Evolutionary conservation across 306 rosid species (phyloP).

Genomic region (Dalbergia cochinchinensis): DNA sequence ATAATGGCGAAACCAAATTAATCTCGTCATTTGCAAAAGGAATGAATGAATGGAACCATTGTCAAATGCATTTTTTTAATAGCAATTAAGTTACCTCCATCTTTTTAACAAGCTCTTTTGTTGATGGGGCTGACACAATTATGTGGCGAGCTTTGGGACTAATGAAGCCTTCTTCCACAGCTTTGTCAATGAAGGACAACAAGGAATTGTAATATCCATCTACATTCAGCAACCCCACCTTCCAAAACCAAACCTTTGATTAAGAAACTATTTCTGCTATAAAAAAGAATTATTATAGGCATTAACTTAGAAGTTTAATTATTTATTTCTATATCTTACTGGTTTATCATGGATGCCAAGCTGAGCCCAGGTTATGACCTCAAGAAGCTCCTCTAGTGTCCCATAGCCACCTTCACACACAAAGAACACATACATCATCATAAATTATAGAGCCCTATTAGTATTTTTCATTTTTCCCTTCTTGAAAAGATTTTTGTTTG

Average conservation of each 20-base stretch:
- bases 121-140: slow-evolving; percentile 75
- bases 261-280: neutral
- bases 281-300: neutral
- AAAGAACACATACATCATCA: neutral
- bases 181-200: slow-evolving; percentile 77
- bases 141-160: slow-evolving; percentile 78
- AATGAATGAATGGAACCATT: neutral
- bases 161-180: slow-evolving; percentile 84
- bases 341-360: slow-evolving; percentile 90
- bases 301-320: neutral
- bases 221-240: slow-evolving; percentile 87
- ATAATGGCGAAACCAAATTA: neutral
- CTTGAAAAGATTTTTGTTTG: neutral
- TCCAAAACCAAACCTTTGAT: neutral
- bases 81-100: slow-evolving; percentile 61
- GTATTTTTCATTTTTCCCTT: no score
- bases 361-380: slow-evolving; percentile 89
- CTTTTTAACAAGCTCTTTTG: slow-evolving; percentile 73
- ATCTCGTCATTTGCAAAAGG: neutral
- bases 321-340: slow-evolving; percentile 41
- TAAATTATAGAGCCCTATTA: neutral
- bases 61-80: no score
- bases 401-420: slow-evolving; percentile 76
- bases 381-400: slow-evolving; percentile 88
- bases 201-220: slow-evolving; percentile 85